phyloP scores from a whole-genome alignment of 192 early-diverging fungal genomes.

The Coemansia sp. region DNA sequence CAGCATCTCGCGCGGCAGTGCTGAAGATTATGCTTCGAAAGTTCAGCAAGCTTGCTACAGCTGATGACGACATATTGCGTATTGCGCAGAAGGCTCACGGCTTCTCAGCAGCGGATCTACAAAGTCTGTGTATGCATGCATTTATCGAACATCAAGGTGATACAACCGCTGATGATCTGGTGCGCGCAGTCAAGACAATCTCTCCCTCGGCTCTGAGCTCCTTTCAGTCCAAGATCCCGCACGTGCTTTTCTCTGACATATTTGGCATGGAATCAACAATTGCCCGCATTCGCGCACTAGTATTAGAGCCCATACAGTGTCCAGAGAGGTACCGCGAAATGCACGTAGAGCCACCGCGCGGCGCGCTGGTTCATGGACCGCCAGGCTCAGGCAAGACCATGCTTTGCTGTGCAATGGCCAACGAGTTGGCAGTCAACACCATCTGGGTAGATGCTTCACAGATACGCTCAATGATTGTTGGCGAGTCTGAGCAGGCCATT shows the following conservation, averaged over 20 bases:
- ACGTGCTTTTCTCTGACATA: constrained; percentile 65
- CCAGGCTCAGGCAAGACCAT: constrained; percentile 88
- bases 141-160: constrained; percentile 44
- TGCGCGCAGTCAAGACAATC: constrained; percentile 15
- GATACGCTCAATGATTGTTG: constrained; percentile 89
- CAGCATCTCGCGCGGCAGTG: constrained; percentile 26
- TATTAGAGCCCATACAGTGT: constrained; percentile 54
- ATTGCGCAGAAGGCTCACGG: constrained; percentile 55
- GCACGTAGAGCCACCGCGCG: constrained; percentile 70
- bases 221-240: constrained; percentile 59
- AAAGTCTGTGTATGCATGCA: constrained; percentile 61
- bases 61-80: constrained; percentile 14
- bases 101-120: constrained; percentile 79
- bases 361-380: constrained; percentile 84
- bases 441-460: constrained; percentile 85
- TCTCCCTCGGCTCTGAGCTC: constrained; percentile 23
- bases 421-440: constrained; percentile 76
- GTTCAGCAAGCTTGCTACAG: constrained; percentile 20
- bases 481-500: constrained; percentile 87
- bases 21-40: constrained; percentile 40
- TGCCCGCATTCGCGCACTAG: constrained; percentile 54
- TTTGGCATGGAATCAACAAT: constrained; percentile 75
- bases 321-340: constrained; percentile 55
- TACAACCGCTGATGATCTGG: constrained; percentile 27
- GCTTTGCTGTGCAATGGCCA: constrained; percentile 79